A percentile compares a stretch with the other conserved stretches of the same genome.
Evolutionary conservation across 257 asterid genomes (phyloP).

Genomic region (Prunella vulgaris): DNA sequence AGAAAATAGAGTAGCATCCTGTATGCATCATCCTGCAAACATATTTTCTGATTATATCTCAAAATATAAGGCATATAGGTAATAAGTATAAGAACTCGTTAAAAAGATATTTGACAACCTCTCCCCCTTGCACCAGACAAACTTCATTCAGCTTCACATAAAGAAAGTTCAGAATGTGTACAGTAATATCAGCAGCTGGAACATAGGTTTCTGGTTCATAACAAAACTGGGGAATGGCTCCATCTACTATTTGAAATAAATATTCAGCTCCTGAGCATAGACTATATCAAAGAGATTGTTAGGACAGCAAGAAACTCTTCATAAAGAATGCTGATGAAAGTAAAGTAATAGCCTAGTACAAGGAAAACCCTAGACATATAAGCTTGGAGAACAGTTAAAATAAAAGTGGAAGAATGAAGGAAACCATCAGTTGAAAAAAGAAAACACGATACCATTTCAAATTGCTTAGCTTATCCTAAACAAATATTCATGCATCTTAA

Average conservation of each 20-base stretch:
- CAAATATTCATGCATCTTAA: not conserved
- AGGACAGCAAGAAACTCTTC: constrained; percentile 20
- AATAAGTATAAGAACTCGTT: too few relatives aligned
- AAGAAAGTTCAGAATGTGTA: constrained; percentile 70
- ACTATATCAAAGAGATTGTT: constrained; percentile 45
- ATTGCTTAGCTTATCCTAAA: not conserved
- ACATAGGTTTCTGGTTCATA: constrained; percentile 41
- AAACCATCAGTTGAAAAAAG: not conserved
- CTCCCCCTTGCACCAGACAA: not conserved
- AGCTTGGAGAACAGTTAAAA: not conserved
- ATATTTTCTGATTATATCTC: too few relatives aligned
- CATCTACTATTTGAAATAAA: constrained; percentile 75
- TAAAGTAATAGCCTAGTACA: not conserved
- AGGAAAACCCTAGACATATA: not conserved
- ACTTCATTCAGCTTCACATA: constrained; percentile 64
- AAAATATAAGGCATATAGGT: too few relatives aligned
- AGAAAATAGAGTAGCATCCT: constrained; percentile 25
- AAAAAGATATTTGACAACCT: too few relatives aligned
- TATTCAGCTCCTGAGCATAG: constrained; percentile 89
- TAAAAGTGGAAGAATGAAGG: not conserved
- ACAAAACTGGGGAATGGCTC: constrained; percentile 58
- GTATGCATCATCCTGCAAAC: too few relatives aligned
- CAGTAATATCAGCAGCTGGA: constrained; percentile 64
- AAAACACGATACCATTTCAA: not conserved
- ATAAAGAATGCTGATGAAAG: not conserved